Conservation (phyloP, 2,329 filamentous ascomycete species). For the Seiridium unicorne region DNA sequence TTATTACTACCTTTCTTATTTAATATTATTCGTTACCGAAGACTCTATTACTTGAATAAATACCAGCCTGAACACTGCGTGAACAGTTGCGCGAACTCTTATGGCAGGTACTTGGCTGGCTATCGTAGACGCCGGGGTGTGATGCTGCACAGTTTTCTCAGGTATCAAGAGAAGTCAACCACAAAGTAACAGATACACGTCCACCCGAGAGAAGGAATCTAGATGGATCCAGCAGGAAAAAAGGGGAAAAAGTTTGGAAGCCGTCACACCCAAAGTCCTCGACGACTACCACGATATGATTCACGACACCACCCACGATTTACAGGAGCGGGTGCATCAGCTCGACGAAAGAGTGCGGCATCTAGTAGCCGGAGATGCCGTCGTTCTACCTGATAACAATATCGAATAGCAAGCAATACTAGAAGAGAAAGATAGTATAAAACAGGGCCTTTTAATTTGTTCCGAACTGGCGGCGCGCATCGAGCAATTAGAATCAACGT, state of each 20-base stretch:
- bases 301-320: slow-evolving; percentile 2
- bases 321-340: slow-evolving; percentile 5
- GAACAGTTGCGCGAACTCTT: no score
- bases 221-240: no score
- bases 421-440: slow-evolving; percentile 11
- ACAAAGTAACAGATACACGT: no score
- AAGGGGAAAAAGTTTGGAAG: not conserved
- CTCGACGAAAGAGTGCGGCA: slow-evolving; percentile 8
- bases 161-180: no score
- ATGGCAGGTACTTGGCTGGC: no score
- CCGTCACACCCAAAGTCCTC: slow-evolving; percentile 6
- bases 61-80: no score
- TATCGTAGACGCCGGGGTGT: no score
- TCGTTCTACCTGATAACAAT: not conserved
- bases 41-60: no score
- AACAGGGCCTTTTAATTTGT: slow-evolving; percentile 11
- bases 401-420: slow-evolving; percentile 6
- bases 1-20: no score
- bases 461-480: slow-evolving; percentile 10
- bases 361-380: not conserved
- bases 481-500: slow-evolving; percentile 1
- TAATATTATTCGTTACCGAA: no score
- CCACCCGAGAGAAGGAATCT: no score
- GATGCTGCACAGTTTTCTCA: no score
- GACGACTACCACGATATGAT: slow-evolving; percentile 13